phyloP scores from a whole-genome alignment of 2,329 filamentous ascomycete genomes.

The Fusarium fracticaudum region DNA sequence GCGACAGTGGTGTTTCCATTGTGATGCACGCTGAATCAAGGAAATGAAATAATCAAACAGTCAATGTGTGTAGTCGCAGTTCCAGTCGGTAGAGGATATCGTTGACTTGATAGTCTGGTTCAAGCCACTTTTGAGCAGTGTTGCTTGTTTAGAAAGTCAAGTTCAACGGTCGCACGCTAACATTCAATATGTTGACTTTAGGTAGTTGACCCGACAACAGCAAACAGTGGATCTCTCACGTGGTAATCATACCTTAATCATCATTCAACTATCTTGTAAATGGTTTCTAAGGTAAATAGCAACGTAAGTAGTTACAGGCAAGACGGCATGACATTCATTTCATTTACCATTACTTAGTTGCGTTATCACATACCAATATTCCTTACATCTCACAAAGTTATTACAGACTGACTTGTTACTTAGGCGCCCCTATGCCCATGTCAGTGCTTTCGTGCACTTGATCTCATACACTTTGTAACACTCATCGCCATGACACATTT shows the following conservation, averaged over 20 bases:
- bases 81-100: not conserved
- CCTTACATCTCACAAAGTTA: not conserved
- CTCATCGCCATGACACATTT: not conserved
- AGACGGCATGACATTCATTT: not conserved
- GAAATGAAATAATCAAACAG: constrained; percentile 15
- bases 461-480: not conserved
- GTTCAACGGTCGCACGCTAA: constrained; percentile 24
- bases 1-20: constrained; percentile 43
- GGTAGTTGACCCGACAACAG: constrained; percentile 35
- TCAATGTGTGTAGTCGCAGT: not conserved
- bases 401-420: not conserved
- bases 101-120: constrained; percentile 5
- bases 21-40: constrained; percentile 34
- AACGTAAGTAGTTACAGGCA: not conserved
- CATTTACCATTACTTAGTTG: not conserved
- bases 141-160: constrained; percentile 23
- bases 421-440: not conserved
- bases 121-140: constrained; percentile 18
- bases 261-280: not conserved
- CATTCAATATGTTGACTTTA: constrained; percentile 17
- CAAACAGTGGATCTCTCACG: constrained; percentile 11
- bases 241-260: not conserved
- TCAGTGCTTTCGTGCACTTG: not conserved
- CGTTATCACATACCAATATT: not conserved
- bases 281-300: not conserved